Percentiles rank a stretch among this genome's conserved stretches.
Evolutionary conservation across 169 alveolate species (phyloP).

Genomic region (Plasmodium inui): DNA sequence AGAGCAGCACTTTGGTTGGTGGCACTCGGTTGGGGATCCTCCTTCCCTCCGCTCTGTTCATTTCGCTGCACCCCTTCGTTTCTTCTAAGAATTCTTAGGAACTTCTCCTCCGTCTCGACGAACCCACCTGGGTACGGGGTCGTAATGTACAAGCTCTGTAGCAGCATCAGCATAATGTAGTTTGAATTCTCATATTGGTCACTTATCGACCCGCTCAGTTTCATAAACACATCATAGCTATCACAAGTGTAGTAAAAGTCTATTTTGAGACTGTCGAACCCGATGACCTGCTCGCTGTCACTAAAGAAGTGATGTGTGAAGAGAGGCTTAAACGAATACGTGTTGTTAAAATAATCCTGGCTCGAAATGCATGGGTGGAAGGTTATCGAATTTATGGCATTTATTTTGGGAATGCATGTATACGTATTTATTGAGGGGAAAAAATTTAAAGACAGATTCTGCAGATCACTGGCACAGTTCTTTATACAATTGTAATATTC

Average conservation of each 20-base stretch:
- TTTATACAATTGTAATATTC: conserved; percentile 53
- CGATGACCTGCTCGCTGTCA: conserved; percentile 75
- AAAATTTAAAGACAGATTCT: conserved; percentile 43
- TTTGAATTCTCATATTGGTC: conserved; percentile 70
- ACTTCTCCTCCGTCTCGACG: conserved; percentile 58
- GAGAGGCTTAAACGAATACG: conserved; percentile 75
- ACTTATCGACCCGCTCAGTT: conserved; percentile 40
- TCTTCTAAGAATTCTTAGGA: conserved; percentile 26
- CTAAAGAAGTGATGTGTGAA: conserved; percentile 81
- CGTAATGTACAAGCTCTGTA: conserved; percentile 62
- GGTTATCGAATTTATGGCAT: conserved; percentile 52
- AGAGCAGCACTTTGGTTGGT: background rate
- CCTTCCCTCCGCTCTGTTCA: background rate
- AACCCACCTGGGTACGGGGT: conserved; percentile 74
- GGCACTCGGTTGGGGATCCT: background rate
- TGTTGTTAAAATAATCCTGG: conserved; percentile 69
- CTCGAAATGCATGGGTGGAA: conserved; percentile 80
- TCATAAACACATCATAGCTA: conserved; percentile 59
- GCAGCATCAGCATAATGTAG: conserved; percentile 58
- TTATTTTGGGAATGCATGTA: conserved; percentile 54
- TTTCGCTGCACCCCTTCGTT: background rate
- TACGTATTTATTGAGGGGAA: conserved; percentile 63
- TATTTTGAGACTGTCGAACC: conserved; percentile 41
- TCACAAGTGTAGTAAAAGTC: conserved; percentile 72
- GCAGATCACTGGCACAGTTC: conserved; percentile 52